phyloP scores from a whole-genome alignment of 1,284 basidiomycete species.

The Rhodotorula sp. region DNA sequence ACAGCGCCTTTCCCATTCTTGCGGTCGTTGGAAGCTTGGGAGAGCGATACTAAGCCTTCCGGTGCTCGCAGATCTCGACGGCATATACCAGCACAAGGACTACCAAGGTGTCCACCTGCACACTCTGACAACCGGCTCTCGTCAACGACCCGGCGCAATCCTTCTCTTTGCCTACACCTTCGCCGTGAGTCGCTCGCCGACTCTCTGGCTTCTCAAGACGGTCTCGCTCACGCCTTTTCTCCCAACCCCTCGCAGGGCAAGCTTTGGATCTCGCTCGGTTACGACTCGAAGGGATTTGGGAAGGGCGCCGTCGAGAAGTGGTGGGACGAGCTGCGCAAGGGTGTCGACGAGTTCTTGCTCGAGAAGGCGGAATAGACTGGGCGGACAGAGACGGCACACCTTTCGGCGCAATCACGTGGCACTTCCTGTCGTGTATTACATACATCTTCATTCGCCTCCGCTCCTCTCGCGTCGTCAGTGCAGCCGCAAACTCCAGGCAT shows the following conservation, averaged over 20 bases:
- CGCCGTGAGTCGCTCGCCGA: slow-evolving; percentile 54
- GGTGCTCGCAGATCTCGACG: slow-evolving; percentile 53
- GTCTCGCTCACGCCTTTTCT: no score
- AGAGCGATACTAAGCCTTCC: no score
- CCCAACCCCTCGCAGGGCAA: slow-evolving; percentile 12
- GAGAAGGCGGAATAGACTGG: background rate
- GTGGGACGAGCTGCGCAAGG: slow-evolving; percentile 54
- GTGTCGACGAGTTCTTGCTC: slow-evolving; percentile 58
- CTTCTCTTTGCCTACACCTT: slow-evolving; percentile 74
- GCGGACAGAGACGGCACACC: background rate
- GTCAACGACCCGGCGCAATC: slow-evolving; percentile 69
- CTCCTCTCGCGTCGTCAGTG: background rate
- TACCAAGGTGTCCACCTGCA: slow-evolving; percentile 60
- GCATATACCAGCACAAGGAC: slow-evolving; percentile 64
- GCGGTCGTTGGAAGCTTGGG: background rate
- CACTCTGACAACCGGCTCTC: slow-evolving; percentile 67
- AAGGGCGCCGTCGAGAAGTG: slow-evolving; percentile 56
- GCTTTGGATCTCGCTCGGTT: slow-evolving; percentile 70
- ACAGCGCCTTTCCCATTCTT: accelerated
- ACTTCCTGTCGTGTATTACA: no score
- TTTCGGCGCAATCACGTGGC: no score
- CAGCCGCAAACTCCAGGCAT: slow-evolving; percentile 1
- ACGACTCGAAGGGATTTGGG: slow-evolving; percentile 69
- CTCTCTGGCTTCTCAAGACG: background rate
- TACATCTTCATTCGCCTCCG: no score